Percentiles rank a stretch among this genome's conserved stretches.
Evolutionary conservation across 2,329 filamentous ascomycete species (phyloP).

Genomic region (Fusarium sp.): DNA sequence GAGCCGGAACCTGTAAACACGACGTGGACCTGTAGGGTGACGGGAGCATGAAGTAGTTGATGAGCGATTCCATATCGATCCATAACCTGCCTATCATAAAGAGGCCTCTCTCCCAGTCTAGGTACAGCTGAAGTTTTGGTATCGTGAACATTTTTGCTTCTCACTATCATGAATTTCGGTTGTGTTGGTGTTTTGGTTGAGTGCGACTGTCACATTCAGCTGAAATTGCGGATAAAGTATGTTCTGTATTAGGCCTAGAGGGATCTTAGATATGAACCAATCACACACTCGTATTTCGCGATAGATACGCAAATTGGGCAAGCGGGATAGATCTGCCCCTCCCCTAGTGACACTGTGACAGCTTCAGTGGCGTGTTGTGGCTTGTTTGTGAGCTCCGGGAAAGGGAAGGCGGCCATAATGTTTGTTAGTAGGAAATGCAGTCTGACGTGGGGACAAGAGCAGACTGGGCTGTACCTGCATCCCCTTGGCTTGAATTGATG

Average conservation of each 20-base stretch:
- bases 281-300: neutral
- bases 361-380: slow-evolving; percentile 12
- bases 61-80: neutral
- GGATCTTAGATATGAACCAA: neutral
- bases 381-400: slow-evolving; percentile 21
- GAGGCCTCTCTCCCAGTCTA: rapidly evolving
- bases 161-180: neutral
- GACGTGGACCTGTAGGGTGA: neutral
- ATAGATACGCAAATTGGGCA: slow-evolving; percentile 24
- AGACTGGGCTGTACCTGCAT: neutral
- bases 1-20: neutral
- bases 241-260: slow-evolving; percentile 6
- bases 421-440: neutral
- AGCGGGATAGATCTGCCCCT: slow-evolving; percentile 11
- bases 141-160: neutral
- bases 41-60: neutral
- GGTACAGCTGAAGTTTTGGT: neutral
- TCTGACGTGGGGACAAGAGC: slow-evolving; percentile 18
- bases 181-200: slow-evolving; percentile 2
- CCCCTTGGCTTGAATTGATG: neutral
- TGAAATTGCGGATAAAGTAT: neutral
- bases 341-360: slow-evolving; percentile 15
- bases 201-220: neutral
- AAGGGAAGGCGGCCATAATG: slow-evolving; percentile 12
- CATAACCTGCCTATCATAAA: too few species aligned